Evolutionary conservation across 2,329 filamentous ascomycete genomes (phyloP).

Genomic region (Cylindrodendrum hubeiense): DNA sequence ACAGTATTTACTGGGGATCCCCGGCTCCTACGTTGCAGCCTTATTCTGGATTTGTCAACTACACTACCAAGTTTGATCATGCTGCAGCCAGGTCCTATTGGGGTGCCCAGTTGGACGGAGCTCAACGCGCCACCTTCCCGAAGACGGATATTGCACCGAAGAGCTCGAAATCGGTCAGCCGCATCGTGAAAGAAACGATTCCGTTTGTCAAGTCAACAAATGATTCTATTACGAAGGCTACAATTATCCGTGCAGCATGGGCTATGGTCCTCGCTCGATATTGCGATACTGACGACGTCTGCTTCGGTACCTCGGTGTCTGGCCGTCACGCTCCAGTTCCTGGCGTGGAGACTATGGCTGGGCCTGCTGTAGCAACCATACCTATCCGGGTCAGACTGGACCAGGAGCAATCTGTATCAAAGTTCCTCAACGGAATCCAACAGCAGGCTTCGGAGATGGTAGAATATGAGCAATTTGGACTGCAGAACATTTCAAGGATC

Average conservation of each 20-base stretch:
- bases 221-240: constrained; percentile 25
- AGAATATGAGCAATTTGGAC: constrained; percentile 25
- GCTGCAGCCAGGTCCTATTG: not conserved
- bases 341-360: constrained; percentile 36
- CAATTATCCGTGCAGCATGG: constrained; percentile 55
- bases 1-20: not conserved
- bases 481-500: constrained; percentile 35
- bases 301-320: constrained; percentile 58
- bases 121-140: constrained; percentile 54
- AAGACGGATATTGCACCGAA: constrained; percentile 55
- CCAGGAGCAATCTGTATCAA: constrained; percentile 44
- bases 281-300: constrained; percentile 52
- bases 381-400: constrained; percentile 38
- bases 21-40: not conserved
- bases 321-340: constrained; percentile 48
- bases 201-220: not conserved
- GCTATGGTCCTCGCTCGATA: constrained; percentile 64
- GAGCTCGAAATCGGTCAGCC: constrained; percentile 58
- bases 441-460: constrained; percentile 25
- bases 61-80: not conserved
- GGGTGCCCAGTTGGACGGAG: not conserved
- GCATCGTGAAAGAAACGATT: constrained; percentile 43
- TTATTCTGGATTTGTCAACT: constrained; percentile 7
- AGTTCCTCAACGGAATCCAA: constrained; percentile 55
- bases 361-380: constrained; percentile 49